Base-by-base conservation (phyloP, 768 basidiomycete genomes). In the Tricholoma bakamatsutake region DNA sequence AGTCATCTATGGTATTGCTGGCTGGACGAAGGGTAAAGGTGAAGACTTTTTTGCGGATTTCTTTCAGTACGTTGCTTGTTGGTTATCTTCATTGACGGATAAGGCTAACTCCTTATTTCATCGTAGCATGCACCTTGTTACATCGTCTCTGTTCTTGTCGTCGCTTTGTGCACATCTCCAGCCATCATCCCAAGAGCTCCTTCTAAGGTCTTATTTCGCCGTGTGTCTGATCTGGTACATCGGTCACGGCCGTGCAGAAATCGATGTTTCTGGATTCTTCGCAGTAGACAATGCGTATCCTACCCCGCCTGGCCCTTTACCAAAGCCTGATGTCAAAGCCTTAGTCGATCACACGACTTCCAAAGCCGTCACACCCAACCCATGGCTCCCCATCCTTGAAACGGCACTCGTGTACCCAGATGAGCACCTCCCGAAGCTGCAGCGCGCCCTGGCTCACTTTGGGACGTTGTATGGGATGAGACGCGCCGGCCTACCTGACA, bases 101-200 rank as follows among this genome's bases (percentile, higher is more conserved):
- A 28, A 1, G 2, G n/a, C 50, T 53, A n/a, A 54, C 18, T 24
- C 6, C 5, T 35, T 13, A 17, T 8, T 51, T 24, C 27, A 27
- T 50, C 13, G 37, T 3, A 88, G 85, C 12, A 81, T 85, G 70
- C 88, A 83, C 59, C 68, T 84, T 1, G 77, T 88, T 37, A 90
- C 87, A 0, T 86, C 85, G 4, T 74, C 80, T 3, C 62, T 86
- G 18, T 86, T 88, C 72, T 63, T 87, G 27, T 73, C 81, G 0
- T 78, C 84, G 1, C 55, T 83, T 42, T 60, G 77, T 33, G 73
- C 73, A 0, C 61, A 61, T 33, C 66, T 81, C 50, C 66, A 73
- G 5, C 74, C 73, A 0, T 40, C 65, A 0, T 81, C 80, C 0
- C 77, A 81, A 55, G 71, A 70, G 3, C 66, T 79, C 13, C 71